These are phyloP conservation scores for Aspergillus sp. DNA, from an alignment of 2,329 filamentous ascomycete species.

Conservation along the genomic window DNA sequence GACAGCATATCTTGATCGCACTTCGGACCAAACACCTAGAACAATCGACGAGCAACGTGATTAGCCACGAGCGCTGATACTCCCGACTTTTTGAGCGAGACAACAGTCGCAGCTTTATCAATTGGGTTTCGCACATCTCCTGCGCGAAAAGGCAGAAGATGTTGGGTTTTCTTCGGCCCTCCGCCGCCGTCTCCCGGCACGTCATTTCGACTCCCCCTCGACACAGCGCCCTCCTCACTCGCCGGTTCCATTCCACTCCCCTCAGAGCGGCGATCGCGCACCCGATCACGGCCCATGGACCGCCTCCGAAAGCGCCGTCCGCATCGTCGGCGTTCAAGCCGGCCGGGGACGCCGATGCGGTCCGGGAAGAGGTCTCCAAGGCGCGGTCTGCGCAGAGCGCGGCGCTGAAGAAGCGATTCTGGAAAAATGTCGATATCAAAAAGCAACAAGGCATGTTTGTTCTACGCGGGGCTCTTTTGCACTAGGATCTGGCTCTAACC, in stretches of 20 bases:
- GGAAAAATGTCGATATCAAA: conserved; percentile 76
- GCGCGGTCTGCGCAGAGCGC: conserved; percentile 31
- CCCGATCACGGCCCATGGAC: conserved; percentile 58
- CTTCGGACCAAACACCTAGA: neutral
- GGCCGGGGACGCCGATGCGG: conserved; percentile 40
- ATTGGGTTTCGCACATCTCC: neutral
- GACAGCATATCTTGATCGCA: neutral
- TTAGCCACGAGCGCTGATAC: neutral
- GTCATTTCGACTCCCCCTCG: conserved; percentile 15
- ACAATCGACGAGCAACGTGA: neutral
- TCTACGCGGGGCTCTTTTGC: neutral
- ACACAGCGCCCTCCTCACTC: conserved; percentile 18
- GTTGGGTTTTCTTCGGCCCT: conserved; percentile 21
- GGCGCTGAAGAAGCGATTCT: conserved; percentile 72
- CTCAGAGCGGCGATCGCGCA: conserved; percentile 54
- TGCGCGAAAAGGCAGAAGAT: conserved; percentile 15
- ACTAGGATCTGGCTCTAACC: neutral
- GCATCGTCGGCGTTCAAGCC: conserved; percentile 47
- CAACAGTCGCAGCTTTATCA: neutral
- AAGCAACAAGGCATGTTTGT: conserved; percentile 59
- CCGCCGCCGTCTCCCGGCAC: conserved; percentile 18
- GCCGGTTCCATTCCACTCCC: conserved; percentile 34
- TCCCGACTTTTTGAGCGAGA: neutral
- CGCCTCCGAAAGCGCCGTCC: conserved; percentile 58
- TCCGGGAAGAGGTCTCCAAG: conserved; percentile 6